A percentile compares a stretch with the other conserved stretches of the same genome.
Conservation (phyloP, 371 early-diverging fungal genomes). For the Rhizopus stolonifer region DNA sequence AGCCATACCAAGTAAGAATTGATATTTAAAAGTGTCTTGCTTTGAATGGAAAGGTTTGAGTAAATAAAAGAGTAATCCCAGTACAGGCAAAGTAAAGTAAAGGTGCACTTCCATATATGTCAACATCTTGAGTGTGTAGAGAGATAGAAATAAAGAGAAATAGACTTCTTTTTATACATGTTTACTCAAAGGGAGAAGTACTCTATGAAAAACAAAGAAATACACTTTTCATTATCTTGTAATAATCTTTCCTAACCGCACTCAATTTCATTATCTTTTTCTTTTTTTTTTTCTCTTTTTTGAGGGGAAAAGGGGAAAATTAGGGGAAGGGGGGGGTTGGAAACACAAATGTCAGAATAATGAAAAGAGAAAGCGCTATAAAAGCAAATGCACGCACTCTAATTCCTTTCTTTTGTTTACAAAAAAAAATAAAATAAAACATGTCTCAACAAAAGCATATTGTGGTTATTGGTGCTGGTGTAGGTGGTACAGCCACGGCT, state of each 20-base stretch:
- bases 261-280: neutral
- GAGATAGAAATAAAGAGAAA: no score
- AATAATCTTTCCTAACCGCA: neutral
- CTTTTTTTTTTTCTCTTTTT: no score
- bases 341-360: no score
- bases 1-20: conserved; percentile 44
- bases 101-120: conserved; percentile 64
- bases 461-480: conserved; percentile 56
- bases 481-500: conserved; percentile 61
- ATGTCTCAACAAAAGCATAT: conserved; percentile 32
- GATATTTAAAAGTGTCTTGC: conserved; percentile 43
- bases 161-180: no score
- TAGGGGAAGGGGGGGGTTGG: no score
- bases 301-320: neutral
- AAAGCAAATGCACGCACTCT: no score
- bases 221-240: neutral
- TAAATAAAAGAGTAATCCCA: conserved; percentile 34
- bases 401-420: no score
- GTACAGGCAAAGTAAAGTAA: conserved; percentile 55
- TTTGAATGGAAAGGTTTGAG: conserved; percentile 42
- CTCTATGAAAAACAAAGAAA: neutral
- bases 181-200: no score
- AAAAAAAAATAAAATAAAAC: no score
- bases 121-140: conserved; percentile 20
- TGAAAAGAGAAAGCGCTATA: no score